Evolutionary conservation across 176 grass and related monocot genomes (phyloP), one percentile per base, ranked within the genome.

Genomic region (Guadua angustifolia): DNA sequence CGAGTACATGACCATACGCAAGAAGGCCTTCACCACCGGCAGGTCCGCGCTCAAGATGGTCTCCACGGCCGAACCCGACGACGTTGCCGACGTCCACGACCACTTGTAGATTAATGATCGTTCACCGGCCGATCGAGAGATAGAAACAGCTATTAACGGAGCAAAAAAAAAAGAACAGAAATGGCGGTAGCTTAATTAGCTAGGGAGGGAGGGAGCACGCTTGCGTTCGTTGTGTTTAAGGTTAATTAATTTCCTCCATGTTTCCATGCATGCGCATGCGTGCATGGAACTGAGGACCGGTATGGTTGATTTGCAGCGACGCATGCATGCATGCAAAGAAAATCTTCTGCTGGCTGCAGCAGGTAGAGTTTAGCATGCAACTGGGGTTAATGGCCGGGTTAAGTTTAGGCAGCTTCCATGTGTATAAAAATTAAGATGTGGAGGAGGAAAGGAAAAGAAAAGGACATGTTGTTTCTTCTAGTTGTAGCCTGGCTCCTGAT

Each of bases 1-100:
- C 11, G 97, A 99, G 88, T 99, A 99, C 85, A 86, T 94, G 83
- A 79, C 18, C 42, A 69, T 99, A 14, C 89, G 91, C 60, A 82
- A 81, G 74, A 94, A 96, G 71, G 89, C 94, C 15, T 99, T 99
- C 80, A 72, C 91, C 76, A 92, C 85, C 64, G 86, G 87, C 49
- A 73, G 66, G 0, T 80, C 82, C 61, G 87, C 92, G 60, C 76
- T 94, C 70, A 90, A 92, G 82, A 79, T 94, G 86, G 81, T 91
- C 75, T 42, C 85, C 84, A 5, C 38, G 22, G 42, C 51, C 66
- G 53, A 72, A 25, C 35, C 73, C 38, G n/a, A 16, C 29, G 64
- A n/a, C 25, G 12, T 0, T 33, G 9, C 4, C 40, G 11, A 2
- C 36, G 9, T 7, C 12, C 49, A 38, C 21, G 46, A 24, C 21